A percentile compares a stretch with the other conserved stretches of the same genome.
Evolutionary conservation across 208 protist species (phyloP).

Genomic region (Zelonia costaricensis): DNA sequence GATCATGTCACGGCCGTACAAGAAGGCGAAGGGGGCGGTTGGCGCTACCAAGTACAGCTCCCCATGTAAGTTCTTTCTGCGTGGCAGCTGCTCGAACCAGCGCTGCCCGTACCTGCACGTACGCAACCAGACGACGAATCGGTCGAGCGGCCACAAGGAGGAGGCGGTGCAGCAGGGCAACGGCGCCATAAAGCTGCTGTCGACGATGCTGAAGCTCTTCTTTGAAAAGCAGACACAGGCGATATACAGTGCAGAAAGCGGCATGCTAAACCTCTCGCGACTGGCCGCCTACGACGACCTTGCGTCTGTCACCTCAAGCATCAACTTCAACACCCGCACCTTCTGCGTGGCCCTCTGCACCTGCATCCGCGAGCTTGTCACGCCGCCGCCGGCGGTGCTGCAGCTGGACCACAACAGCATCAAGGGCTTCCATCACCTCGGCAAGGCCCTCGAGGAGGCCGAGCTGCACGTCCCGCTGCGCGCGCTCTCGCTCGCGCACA

Average conservation of each 20-base stretch:
- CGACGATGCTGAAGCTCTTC: conserved; percentile 85
- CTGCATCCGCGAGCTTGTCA: conserved; percentile 63
- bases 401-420: conserved; percentile 70
- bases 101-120: conserved; percentile 78
- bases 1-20: conserved; percentile 63
- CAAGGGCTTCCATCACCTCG: conserved; percentile 56
- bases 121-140: conserved; percentile 37
- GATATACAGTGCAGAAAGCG: conserved; percentile 57
- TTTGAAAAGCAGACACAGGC: conserved; percentile 83
- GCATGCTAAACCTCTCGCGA: conserved; percentile 63
- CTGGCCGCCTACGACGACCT: conserved; percentile 59
- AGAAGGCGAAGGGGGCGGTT: conserved; percentile 50
- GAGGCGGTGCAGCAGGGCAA: conserved; percentile 7
- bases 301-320: conserved; percentile 45
- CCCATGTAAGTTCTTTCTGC: conserved; percentile 73
- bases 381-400: conserved; percentile 62
- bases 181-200: conserved; percentile 44
- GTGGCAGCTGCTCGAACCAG: conserved; percentile 71
- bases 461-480: conserved; percentile 58
- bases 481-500: conserved; percentile 66
- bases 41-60: conserved; percentile 28
- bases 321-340: conserved; percentile 83
- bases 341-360: conserved; percentile 83
- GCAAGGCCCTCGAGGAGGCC: conserved; percentile 56
- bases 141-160: conserved; percentile 16